Base-by-base conservation (phyloP, 129 eudicot genomes). In the Cynara cardunculus region DNA sequence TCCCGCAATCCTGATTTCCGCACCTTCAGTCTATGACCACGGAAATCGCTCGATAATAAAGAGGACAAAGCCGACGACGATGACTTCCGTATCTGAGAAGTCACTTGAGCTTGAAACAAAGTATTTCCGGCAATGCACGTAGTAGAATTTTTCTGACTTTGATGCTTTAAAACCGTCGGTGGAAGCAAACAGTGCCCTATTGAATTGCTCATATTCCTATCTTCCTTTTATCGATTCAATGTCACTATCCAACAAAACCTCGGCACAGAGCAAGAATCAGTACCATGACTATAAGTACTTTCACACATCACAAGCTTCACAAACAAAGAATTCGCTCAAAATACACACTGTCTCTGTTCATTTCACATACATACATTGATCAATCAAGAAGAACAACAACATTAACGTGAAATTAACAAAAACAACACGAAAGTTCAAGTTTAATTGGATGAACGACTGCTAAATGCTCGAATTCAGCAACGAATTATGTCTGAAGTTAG, bases 141-240 rank as follows among this genome's bases (percentile, higher is more conserved):
- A 13, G 59, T 19, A 66, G 84, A 80, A 93, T 81, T 86, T 14
- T 71, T 82, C 81, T 88, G 86, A 83, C 79, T 84, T 73, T 88
- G 89, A 82, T 88, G 89, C 78, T 91, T 86, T 49, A 88, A 78
- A 61, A 92, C 83, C 70, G 84, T 81, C 5, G 87, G 75, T 73
- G 86, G 81, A 80, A 88, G 91, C 90, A 91, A 85, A 85, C 87
- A 82, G 77, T 87, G 87, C 71, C 97, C 93, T 73, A 88, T 82
- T 1, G 90, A 75, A 82, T 85, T 91, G 88, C 97, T 93, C 98
- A 93, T 93, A 62, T 80, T 86, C 73, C 79, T 62, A 32, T 44
- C 78, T 80, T 80, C 68, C 78, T 72, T 80, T 72, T 69, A 69
- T 28, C 69, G 53, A 67, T 71, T 59, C 78, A 37, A 41, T 12